phyloP scores from a whole-genome alignment of 2,329 filamentous ascomycete species.

The Westerdykella sp. region DNA sequence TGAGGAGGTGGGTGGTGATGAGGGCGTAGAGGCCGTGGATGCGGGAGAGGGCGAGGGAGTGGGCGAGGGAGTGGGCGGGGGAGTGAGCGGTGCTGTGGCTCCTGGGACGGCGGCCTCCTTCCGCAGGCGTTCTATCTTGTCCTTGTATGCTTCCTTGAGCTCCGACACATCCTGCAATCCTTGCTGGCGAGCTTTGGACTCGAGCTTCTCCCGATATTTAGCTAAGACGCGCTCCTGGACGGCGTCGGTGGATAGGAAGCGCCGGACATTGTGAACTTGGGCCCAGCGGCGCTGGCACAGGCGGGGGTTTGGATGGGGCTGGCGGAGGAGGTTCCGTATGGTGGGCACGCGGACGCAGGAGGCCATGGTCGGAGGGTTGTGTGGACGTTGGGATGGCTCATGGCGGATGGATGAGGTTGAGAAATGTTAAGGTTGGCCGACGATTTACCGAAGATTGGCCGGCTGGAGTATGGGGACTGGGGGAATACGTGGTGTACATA shows the following conservation, averaged over 20 bases:
- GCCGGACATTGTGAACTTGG: constrained; percentile 80
- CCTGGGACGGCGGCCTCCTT: constrained; percentile 57
- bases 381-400: constrained; percentile 5
- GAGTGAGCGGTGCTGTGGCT: constrained; percentile 41
- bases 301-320: constrained; percentile 24
- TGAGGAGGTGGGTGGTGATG: constrained; percentile 6
- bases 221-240: constrained; percentile 64
- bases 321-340: constrained; percentile 27
- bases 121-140: constrained; percentile 69
- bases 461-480: too few relatives aligned
- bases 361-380: constrained; percentile 12
- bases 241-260: constrained; percentile 72
- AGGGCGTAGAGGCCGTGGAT: constrained; percentile 7
- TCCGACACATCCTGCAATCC: constrained; percentile 65
- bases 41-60: constrained; percentile 4
- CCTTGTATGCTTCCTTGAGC: constrained; percentile 75
- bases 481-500: too few relatives aligned
- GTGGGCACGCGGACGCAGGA: constrained; percentile 23
- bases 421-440: constrained; percentile 5
- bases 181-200: constrained; percentile 69
- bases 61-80: constrained; percentile 14
- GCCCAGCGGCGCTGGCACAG: constrained; percentile 72
- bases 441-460: too few relatives aligned
- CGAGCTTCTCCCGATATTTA: constrained; percentile 82
- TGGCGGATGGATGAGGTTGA: constrained; percentile 7